Percentiles rank a stretch among this genome's conserved stretches.
Evolutionary conservation across 2,329 filamentous ascomycete species (phyloP).

Genomic region (Phyllosticta citriasiana): DNA sequence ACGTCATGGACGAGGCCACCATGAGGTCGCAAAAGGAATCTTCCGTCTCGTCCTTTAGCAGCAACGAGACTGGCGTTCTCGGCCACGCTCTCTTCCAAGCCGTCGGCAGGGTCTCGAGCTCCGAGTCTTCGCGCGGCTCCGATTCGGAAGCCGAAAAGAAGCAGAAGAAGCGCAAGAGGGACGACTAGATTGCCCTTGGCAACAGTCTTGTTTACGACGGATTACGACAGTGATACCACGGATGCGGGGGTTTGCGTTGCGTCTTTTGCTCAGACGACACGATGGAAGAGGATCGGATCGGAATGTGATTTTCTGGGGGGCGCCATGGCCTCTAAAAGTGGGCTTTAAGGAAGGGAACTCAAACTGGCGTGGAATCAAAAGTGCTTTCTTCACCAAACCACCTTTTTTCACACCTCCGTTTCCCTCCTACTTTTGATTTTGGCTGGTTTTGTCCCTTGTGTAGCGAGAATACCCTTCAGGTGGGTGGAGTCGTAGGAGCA

Average conservation of each 20-base stretch:
- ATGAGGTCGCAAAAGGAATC: constrained; percentile 20
- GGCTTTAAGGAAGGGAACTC: not conserved
- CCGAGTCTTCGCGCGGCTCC: constrained; percentile 21
- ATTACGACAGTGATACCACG: not conserved
- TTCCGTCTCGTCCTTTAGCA: constrained; percentile 19
- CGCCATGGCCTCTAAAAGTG: not conserved
- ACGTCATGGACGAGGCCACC: constrained; percentile 66
- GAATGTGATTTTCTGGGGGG: not conserved
- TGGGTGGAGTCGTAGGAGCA: too few species aligned
- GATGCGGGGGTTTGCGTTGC: not conserved
- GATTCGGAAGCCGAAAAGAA: constrained; percentile 31
- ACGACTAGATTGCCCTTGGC: constrained; percentile 28
- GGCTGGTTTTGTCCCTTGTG: not conserved
- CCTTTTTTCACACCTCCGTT: not conserved
- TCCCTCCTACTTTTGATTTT: not conserved
- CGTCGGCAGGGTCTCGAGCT: constrained; percentile 13
- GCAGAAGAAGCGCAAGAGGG: constrained; percentile 63
- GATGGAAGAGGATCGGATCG: not conserved
- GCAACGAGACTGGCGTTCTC: constrained; percentile 27
- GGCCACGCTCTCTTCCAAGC: constrained; percentile 30
- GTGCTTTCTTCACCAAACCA: not conserved
- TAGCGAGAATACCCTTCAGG: too few species aligned
- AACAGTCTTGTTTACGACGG: not conserved
- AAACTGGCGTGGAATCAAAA: not conserved
- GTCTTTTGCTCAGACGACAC: not conserved